These are phyloP conservation scores for Acanthamoeba castellanii DNA, from an alignment of 208 protist species.

Conservation along the genomic window DNA sequence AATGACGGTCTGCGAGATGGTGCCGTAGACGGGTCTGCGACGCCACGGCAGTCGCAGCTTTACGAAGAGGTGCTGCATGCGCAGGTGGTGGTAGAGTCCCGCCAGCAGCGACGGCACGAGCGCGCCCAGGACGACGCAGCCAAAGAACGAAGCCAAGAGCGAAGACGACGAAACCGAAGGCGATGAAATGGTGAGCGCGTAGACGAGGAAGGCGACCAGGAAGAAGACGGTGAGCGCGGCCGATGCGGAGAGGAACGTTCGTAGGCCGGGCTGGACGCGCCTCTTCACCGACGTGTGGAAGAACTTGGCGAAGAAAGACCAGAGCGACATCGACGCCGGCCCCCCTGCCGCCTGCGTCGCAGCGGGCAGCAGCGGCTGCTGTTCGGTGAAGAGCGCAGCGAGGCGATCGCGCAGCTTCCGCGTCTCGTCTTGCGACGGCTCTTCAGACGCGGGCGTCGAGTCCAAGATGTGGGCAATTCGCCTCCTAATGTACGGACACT, in stretches of 20 bases:
- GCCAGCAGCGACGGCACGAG: not conserved
- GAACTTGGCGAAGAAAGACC: not conserved
- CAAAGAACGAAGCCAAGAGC: not conserved
- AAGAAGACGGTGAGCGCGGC: not conserved
- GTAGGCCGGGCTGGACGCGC: slow-evolving; percentile 7
- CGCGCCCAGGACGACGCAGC: not conserved
- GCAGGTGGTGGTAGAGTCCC: slow-evolving; percentile 2
- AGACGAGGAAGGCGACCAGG: not conserved
- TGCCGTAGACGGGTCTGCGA: not conserved
- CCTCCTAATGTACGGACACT: not conserved
- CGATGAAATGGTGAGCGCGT: not conserved
- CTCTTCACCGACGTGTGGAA: not conserved
- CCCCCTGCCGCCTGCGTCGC: too few species aligned
- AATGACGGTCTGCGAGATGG: slow-evolving; percentile 38
- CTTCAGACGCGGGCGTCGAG: not conserved
- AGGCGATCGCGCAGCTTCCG: not conserved
- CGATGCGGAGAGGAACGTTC: not conserved
- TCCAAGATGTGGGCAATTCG: not conserved
- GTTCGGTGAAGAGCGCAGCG: not conserved
- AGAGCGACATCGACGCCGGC: not conserved
- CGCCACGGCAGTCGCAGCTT: slow-evolving; percentile 7
- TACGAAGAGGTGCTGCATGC: not conserved
- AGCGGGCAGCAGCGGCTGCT: not conserved
- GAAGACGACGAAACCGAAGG: not conserved
- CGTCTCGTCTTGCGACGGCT: not conserved